Percentiles rank a stretch among this genome's conserved stretches.
phyloP scores from a whole-genome alignment of 78 protist species.

The Protostelium mycophagum region DNA sequence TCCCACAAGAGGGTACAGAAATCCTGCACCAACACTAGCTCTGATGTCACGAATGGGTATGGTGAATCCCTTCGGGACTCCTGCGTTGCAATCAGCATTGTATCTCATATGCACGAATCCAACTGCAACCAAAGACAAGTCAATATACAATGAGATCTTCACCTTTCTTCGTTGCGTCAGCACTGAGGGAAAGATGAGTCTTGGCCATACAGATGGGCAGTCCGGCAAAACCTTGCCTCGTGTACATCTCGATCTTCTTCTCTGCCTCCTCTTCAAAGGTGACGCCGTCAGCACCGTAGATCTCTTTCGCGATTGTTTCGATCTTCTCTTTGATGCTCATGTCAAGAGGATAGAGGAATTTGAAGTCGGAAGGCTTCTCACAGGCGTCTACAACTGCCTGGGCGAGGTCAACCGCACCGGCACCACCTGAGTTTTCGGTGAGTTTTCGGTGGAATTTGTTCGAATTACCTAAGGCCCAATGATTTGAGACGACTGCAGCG shows the following conservation, averaged over 20 bases:
- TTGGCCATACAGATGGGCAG: conserved; percentile 98
- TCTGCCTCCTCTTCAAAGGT: conserved; percentile 71
- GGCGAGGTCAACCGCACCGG: conserved; percentile 89
- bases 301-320: conserved; percentile 67
- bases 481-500: conserved; percentile 77
- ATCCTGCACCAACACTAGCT: conserved; percentile 88
- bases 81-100: background rate
- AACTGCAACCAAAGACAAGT: background rate
- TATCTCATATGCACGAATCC: background rate
- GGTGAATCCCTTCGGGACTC: conserved; percentile 78
- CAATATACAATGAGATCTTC: conserved; percentile 12
- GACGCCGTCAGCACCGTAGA: conserved; percentile 92
- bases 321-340: conserved; percentile 82
- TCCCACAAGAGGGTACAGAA: conserved; percentile 80
- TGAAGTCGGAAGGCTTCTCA: conserved; percentile 59
- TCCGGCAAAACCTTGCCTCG: conserved; percentile 67
- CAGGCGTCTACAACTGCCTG: conserved; percentile 79
- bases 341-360: conserved; percentile 76
- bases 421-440: conserved; percentile 35
- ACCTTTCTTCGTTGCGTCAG: conserved; percentile 85
- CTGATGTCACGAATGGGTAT: conserved; percentile 87
- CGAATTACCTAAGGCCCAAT: conserved; percentile 84
- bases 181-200: conserved; percentile 89
- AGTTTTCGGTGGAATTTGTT: background rate
- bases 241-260: conserved; percentile 65